Evolutionary conservation across 176 grass and related monocot species (phyloP).

Genomic region (Triticum aestivum): DNA sequence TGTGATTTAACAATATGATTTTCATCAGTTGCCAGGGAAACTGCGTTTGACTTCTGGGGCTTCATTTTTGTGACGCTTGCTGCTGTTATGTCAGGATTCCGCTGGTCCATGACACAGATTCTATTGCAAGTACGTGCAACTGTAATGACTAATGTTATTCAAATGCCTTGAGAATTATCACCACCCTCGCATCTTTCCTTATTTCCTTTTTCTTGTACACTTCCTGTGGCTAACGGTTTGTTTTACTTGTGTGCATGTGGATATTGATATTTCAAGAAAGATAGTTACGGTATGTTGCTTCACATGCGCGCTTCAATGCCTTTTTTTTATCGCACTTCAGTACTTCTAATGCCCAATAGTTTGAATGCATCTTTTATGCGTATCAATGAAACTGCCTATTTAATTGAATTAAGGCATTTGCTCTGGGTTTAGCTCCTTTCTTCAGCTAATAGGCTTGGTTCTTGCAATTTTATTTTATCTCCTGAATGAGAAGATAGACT

Average conservation of each 20-base stretch:
- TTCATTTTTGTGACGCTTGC: conserved; percentile 97
- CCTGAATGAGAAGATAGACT: not conserved
- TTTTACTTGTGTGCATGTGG: conserved; percentile 47
- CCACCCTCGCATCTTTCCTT: not conserved
- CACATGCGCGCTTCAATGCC: not conserved
- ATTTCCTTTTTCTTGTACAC: conserved; percentile 37
- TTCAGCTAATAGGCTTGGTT: not conserved
- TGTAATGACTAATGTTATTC: not conserved
- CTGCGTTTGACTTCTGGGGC: conserved; percentile 94
- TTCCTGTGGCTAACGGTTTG: conserved; percentile 23
- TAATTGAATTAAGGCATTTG: not conserved
- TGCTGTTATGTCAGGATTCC: conserved; percentile 98
- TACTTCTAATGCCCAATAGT: conserved; percentile 20
- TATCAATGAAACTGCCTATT: conserved; percentile 2
- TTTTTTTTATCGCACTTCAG: not conserved
- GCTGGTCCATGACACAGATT: conserved; percentile 99
- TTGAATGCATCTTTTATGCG: not conserved
- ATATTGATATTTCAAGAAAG: conserved; percentile 62
- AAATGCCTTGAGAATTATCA: conserved; percentile 10
- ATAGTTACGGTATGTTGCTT: conserved; percentile 49
- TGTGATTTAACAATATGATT: conserved; percentile 27
- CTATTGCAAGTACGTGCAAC: conserved; percentile 70
- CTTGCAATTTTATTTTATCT: not conserved
- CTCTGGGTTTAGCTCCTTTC: not conserved
- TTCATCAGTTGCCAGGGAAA: conserved; percentile 83